Percentiles rank a stretch among this genome's conserved stretches.
Evolutionary conservation across 1,284 basidiomycete species (phyloP).

Genomic region (Phellinidium pouzarii): DNA sequence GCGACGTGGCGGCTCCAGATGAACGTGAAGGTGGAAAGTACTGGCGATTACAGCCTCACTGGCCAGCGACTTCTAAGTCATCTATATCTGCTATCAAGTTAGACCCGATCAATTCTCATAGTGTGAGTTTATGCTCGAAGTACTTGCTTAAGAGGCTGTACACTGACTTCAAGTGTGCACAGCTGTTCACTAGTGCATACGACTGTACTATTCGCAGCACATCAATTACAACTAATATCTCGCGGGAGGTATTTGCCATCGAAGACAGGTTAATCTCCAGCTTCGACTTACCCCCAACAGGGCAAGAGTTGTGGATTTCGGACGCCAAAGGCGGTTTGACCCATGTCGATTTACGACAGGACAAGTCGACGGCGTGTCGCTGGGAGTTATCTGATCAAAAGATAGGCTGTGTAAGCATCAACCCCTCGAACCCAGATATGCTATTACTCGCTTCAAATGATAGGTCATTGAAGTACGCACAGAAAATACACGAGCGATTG

Average conservation of each 20-base stretch:
- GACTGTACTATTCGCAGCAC: constrained; percentile 69
- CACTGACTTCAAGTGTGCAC: constrained; percentile 7
- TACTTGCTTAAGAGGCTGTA: not conserved
- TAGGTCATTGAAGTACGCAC: constrained; percentile 53
- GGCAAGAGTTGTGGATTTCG: constrained; percentile 76
- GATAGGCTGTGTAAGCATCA: constrained; percentile 70
- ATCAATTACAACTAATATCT: constrained; percentile 61
- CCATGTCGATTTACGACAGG: constrained; percentile 65
- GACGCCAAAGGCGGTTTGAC: constrained; percentile 61
- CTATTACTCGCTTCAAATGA: constrained; percentile 69
- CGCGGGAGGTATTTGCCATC: constrained; percentile 57
- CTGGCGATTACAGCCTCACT: constrained; percentile 74
- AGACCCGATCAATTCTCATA: constrained; percentile 65
- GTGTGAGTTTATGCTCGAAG: constrained; percentile 34
- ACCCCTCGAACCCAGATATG: constrained; percentile 59
- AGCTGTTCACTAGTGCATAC: constrained; percentile 75
- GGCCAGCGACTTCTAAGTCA: constrained; percentile 72
- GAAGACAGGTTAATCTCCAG: constrained; percentile 56
- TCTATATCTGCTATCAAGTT: constrained; percentile 71
- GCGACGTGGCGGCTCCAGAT: constrained; percentile 33
- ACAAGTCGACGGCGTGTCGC: constrained; percentile 46
- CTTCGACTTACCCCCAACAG: constrained; percentile 57
- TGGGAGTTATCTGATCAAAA: constrained; percentile 64
- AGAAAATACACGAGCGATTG: not conserved
- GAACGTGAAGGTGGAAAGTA: constrained; percentile 60